phyloP scores from a whole-genome alignment of 768 basidiomycete species.

The Lentinula lateritia region DNA sequence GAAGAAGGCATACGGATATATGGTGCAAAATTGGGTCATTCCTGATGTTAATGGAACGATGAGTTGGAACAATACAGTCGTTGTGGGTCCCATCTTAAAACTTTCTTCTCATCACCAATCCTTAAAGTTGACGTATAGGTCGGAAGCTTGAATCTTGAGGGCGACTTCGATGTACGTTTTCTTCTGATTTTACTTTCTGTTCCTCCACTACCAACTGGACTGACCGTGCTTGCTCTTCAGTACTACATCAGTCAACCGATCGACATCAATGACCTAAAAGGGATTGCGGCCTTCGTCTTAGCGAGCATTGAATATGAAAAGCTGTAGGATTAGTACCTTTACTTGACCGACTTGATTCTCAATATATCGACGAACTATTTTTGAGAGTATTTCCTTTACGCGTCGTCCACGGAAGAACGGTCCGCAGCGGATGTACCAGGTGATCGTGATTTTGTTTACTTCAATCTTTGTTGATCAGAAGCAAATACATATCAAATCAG shows the following conservation, averaged over 20 bases:
- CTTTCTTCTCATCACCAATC: background rate
- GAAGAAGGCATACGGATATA: conserved; percentile 37
- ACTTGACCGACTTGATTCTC: too few species aligned
- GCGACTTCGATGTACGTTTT: conserved; percentile 30
- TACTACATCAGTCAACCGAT: conserved; percentile 37
- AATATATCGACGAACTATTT: too few species aligned
- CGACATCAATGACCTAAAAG: conserved; percentile 41
- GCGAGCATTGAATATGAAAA: conserved; percentile 39
- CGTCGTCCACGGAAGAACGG: background rate
- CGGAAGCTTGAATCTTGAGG: conserved; percentile 32
- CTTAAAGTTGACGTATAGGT: conserved; percentile 21
- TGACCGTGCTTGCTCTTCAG: conserved; percentile 15
- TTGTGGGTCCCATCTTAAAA: conserved; percentile 21
- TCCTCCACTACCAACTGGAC: background rate
- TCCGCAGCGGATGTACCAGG: background rate
- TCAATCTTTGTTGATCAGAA: background rate
- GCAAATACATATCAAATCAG: background rate
- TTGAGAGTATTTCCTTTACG: too few species aligned
- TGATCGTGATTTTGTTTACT: conserved; percentile 3
- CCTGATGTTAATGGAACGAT: conserved; percentile 37
- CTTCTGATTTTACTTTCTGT: background rate
- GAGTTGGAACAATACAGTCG: conserved; percentile 39
- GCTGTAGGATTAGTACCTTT: conserved; percentile 9
- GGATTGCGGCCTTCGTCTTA: conserved; percentile 38
- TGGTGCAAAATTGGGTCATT: conserved; percentile 33